Conservation (phyloP, 2,329 filamentous ascomycete species). For the Botrytis pseudocinerea region DNA sequence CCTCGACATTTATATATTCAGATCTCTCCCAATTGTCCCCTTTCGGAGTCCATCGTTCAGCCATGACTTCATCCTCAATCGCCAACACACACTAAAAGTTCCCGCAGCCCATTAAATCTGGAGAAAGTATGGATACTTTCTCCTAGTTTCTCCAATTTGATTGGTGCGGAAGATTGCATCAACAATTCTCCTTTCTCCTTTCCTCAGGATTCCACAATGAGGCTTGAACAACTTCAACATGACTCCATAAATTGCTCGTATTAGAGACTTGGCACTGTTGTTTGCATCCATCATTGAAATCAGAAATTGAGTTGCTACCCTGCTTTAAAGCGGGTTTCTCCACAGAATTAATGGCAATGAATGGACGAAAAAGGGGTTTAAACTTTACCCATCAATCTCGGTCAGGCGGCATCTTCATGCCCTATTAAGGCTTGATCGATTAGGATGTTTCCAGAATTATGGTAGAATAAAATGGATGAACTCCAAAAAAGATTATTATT, state of each 20-base stretch:
- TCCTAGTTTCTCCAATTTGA: not conserved
- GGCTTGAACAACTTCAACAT: not conserved
- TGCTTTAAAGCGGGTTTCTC: conserved; percentile 2
- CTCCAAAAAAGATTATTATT: not conserved
- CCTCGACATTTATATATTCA: conserved; percentile 18
- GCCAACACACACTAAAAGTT: not conserved
- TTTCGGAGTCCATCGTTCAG: not conserved
- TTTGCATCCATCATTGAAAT: not conserved
- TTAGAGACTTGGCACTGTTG: not conserved
- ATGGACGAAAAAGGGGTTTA: not conserved
- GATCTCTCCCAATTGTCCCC: not conserved
- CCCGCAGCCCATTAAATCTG: not conserved
- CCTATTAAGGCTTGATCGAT: not conserved
- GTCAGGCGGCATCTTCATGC: not conserved
- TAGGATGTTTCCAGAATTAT: conserved; percentile 4
- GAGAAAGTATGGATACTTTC: not conserved
- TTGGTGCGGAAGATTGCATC: conserved; percentile 13
- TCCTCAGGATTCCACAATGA: not conserved
- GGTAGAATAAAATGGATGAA: not conserved
- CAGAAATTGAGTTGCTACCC: not conserved
- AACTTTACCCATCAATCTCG: not conserved
- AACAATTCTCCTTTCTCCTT: conserved; percentile 7
- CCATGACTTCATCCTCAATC: conserved; percentile 12
- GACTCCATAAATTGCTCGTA: conserved; percentile 11
- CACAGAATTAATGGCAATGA: not conserved